Conservation (phyloP, 1,139 yeast genomes). For the Zygosaccharomyces sapae region DNA sequence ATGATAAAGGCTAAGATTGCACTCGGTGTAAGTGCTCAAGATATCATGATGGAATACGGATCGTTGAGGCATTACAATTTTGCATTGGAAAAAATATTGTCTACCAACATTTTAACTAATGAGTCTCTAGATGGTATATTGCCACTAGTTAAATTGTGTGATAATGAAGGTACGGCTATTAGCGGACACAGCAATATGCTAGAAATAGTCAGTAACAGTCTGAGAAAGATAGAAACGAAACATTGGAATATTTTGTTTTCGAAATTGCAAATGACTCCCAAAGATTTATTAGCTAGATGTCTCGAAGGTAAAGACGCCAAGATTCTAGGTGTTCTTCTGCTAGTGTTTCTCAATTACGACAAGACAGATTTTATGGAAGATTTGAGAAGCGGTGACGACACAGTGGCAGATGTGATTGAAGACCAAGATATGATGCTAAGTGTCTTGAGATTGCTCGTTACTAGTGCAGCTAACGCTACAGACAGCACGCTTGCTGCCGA, state of each 20-base stretch:
- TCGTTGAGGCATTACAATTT: slow-evolving; percentile 29
- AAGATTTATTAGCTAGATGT: slow-evolving; percentile 38
- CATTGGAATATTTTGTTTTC: slow-evolving; percentile 58
- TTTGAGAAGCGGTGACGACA: slow-evolving; percentile 14
- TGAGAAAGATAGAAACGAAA: slow-evolving; percentile 62
- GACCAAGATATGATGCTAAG: slow-evolving; percentile 41
- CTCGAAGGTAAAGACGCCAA: slow-evolving; percentile 43
- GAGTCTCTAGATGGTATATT: slow-evolving; percentile 48
- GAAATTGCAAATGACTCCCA: slow-evolving; percentile 40
- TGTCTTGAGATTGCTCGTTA: slow-evolving; percentile 41
- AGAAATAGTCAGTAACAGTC: slow-evolving; percentile 53
- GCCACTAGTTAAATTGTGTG: slow-evolving; percentile 39
- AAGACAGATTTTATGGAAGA: slow-evolving; percentile 22
- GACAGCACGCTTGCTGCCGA: slow-evolving; percentile 40
- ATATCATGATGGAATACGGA: slow-evolving; percentile 24
- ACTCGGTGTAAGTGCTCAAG: slow-evolving; percentile 15
- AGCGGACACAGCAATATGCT: slow-evolving; percentile 37
- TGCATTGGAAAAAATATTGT: slow-evolving; percentile 33
- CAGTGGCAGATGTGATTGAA: slow-evolving; percentile 21
- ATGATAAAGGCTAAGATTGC: slow-evolving; percentile 22
- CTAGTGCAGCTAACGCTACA: slow-evolving; percentile 33
- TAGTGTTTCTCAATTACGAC: slow-evolving; percentile 45
- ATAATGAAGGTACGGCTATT: slow-evolving; percentile 16
- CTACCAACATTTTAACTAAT: slow-evolving; percentile 38
- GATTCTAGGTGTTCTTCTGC: slow-evolving; percentile 43